phyloP scores from a whole-genome alignment of 208 protist genomes.

The Trypanosoma avium region DNA sequence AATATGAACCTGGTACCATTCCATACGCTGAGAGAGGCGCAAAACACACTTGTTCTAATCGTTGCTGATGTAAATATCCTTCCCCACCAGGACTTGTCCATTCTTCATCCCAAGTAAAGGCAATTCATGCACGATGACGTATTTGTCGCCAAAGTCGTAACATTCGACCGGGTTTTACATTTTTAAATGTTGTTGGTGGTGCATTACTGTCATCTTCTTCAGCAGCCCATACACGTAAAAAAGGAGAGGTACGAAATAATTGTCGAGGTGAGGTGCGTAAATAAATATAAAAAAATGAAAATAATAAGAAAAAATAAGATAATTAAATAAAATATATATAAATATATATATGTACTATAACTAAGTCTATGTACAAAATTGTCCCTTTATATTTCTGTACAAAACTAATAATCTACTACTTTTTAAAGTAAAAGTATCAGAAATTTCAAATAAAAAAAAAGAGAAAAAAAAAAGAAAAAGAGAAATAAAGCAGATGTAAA shows the following conservation, averaged over 20 bases:
- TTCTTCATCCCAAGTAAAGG: slow-evolving; percentile 89
- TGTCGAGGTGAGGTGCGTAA: slow-evolving; percentile 31
- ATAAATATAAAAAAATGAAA: slow-evolving; percentile 7
- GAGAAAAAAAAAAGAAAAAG: too few species aligned
- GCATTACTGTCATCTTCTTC: slow-evolving; percentile 83
- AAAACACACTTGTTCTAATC: slow-evolving; percentile 89
- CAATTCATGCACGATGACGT: slow-evolving; percentile 79
- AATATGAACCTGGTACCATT: slow-evolving; percentile 90
- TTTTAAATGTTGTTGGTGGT: slow-evolving; percentile 88
- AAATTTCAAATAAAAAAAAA: too few species aligned
- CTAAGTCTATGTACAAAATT: too few species aligned
- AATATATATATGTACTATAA: too few species aligned
- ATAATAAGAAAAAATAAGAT: slow-evolving; percentile 18
- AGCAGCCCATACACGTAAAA: slow-evolving; percentile 83
- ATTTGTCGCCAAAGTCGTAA: slow-evolving; percentile 87
- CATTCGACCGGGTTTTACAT: slow-evolving; percentile 79
- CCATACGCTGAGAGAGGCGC: slow-evolving; percentile 85
- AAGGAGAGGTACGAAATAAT: slow-evolving; percentile 45
- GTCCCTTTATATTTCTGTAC: too few species aligned
- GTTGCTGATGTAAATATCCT: slow-evolving; percentile 86
- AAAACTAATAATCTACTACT: too few species aligned
- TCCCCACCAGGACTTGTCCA: slow-evolving; percentile 71
- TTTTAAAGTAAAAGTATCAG: too few species aligned
- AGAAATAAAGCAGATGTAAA: not conserved
- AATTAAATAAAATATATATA: not conserved